Evolutionary conservation across 805 yeast genomes (phyloP).

Genomic region (Spathaspora girioi): DNA sequence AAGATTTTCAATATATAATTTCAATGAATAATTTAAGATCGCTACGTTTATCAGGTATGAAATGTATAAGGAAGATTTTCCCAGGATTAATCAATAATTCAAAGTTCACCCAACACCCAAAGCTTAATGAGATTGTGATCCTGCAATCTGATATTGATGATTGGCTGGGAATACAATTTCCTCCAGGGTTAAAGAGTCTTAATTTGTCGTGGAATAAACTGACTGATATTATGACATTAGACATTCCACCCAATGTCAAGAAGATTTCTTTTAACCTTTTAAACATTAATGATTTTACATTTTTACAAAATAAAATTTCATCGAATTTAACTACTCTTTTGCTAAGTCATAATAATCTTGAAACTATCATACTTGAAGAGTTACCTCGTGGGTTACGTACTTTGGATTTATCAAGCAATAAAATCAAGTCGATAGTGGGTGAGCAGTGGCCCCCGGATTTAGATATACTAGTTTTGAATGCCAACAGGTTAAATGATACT

Average conservation of each 20-base stretch:
- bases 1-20: constrained; percentile 19
- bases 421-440: constrained; percentile 7
- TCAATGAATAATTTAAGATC: constrained; percentile 22
- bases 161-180: constrained; percentile 27
- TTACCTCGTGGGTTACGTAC: constrained; percentile 23
- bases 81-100: not conserved
- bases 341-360: constrained; percentile 29
- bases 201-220: constrained; percentile 33
- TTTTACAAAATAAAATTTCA: constrained; percentile 15
- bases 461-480: not conserved
- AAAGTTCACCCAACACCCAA: constrained; percentile 8
- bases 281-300: constrained; percentile 9
- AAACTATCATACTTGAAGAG: constrained; percentile 11
- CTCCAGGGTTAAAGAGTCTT: constrained; percentile 20
- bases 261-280: constrained; percentile 27
- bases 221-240: constrained; percentile 20
- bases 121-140: constrained; percentile 23
- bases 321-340: constrained; percentile 23
- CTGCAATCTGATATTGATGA: constrained; percentile 27
- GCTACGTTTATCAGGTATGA: too few relatives aligned
- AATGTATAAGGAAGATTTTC: constrained; percentile 11
- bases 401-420: constrained; percentile 24
- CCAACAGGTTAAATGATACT: not conserved
- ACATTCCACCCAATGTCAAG: constrained; percentile 17
- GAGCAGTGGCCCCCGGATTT: constrained; percentile 9